These are phyloP conservation scores for Linnemannia schmuckeri DNA, from an alignment of 192 early-diverging fungal species.

Conservation along the genomic window DNA sequence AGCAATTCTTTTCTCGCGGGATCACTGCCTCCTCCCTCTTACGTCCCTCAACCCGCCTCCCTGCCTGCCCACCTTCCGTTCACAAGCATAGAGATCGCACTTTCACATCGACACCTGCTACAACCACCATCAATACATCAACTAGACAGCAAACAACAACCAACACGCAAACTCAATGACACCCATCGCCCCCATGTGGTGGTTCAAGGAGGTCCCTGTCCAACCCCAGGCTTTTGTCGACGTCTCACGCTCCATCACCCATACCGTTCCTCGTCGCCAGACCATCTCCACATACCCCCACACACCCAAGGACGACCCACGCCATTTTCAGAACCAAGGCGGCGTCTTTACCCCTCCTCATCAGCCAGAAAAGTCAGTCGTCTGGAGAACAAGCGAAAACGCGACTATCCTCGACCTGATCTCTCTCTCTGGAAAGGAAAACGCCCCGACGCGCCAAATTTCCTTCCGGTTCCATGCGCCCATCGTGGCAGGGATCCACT, in stretches of 20 bases:
- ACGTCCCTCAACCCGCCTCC: too few relatives aligned
- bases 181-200: conserved; percentile 48
- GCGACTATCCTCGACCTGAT: conserved; percentile 33
- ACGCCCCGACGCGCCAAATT: conserved; percentile 36
- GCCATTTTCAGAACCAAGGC: conserved; percentile 34
- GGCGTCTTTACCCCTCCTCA: conserved; percentile 46
- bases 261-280: conserved; percentile 23
- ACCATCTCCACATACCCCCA: conserved; percentile 4
- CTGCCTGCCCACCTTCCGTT: too few relatives aligned
- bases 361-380: conserved; percentile 46
- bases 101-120: background rate
- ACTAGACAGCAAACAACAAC: background rate
- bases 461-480: conserved; percentile 48
- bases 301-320: background rate
- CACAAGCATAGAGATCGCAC: background rate
- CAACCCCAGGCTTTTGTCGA: conserved; percentile 49
- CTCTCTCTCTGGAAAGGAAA: conserved; percentile 49
- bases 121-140: background rate
- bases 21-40: too few relatives aligned
- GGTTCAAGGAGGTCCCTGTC: conserved; percentile 55
- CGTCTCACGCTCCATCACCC: conserved; percentile 20
- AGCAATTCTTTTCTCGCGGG: too few relatives aligned
- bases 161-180: conserved; percentile 11
- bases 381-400: conserved; percentile 46
- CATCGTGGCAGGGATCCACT: conserved; percentile 38